Evolutionary conservation across 305 asterid genomes (phyloP).

Genomic region (Fraxinus velutina): DNA sequence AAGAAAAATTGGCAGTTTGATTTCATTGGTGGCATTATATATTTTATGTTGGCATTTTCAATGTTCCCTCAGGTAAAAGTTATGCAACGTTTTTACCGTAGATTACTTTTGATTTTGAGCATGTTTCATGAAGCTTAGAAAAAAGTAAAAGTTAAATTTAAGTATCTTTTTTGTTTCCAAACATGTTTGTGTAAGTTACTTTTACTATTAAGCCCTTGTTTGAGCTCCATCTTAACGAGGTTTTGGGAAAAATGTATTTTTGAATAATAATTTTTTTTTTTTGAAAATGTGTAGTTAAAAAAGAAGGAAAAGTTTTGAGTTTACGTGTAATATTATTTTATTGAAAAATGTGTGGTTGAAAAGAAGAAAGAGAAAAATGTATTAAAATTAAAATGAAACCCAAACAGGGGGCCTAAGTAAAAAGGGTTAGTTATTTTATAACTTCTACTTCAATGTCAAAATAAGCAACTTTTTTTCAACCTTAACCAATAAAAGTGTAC

Average conservation of each 20-base stretch:
- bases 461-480: neutral
- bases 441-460: neutral
- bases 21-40: slow-evolving; percentile 88
- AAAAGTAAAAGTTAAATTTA: neutral
- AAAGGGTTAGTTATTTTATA: neutral
- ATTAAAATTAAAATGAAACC: no score
- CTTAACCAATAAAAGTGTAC: neutral
- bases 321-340: no score
- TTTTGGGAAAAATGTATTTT: no score
- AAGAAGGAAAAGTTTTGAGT: no score
- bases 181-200: neutral
- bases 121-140: neutral
- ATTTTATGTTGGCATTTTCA: slow-evolving; percentile 78
- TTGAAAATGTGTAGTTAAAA: no score
- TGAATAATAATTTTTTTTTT: no score
- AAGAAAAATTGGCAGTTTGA: slow-evolving; percentile 99
- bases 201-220: no score
- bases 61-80: slow-evolving; percentile 92
- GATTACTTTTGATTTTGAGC: slow-evolving; percentile 6
- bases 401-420: neutral
- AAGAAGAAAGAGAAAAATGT: no score
- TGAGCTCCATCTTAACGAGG: no score
- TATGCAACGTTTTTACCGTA: neutral
- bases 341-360: no score
- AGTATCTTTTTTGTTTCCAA: neutral